These are phyloP conservation scores for Cokeromyces recurvatus DNA, from an alignment of 371 early-diverging fungal species.

Conservation along the genomic window DNA sequence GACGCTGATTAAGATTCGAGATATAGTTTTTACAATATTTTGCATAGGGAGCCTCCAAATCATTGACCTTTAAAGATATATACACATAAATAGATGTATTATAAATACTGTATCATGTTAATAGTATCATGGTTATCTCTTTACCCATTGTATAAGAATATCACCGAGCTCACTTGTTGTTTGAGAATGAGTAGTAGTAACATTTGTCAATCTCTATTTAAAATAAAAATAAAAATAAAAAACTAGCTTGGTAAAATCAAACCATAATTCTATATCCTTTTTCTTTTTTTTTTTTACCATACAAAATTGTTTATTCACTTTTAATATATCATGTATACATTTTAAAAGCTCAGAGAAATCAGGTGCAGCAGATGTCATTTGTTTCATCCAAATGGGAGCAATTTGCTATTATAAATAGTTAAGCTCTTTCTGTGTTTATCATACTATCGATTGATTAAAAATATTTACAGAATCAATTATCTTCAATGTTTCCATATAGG, in stretches of 20 bases:
- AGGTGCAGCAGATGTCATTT: slow-evolving; percentile 38
- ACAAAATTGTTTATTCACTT: slow-evolving; percentile 44
- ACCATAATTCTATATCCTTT: too few relatives aligned
- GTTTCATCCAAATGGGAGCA: slow-evolving; percentile 48
- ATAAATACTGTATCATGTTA: too few relatives aligned
- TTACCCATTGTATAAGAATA: slow-evolving; percentile 48
- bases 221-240: too few relatives aligned
- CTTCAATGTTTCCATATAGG: slow-evolving; percentile 37
- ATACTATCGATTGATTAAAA: background rate
- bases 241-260: too few relatives aligned
- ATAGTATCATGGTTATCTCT: too few relatives aligned
- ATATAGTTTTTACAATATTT: slow-evolving; percentile 39
- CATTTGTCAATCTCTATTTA: slow-evolving; percentile 26
- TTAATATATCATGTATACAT: slow-evolving; percentile 31
- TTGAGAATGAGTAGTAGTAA: slow-evolving; percentile 27
- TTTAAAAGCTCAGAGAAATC: slow-evolving; percentile 45
- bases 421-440: too few relatives aligned
- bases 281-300: slow-evolving; percentile 28
- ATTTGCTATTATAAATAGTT: slow-evolving; percentile 31
- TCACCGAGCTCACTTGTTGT: slow-evolving; percentile 35
- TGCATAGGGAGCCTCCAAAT: slow-evolving; percentile 50
- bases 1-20: slow-evolving; percentile 29
- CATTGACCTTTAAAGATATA: slow-evolving; percentile 36
- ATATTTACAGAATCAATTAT: slow-evolving; percentile 43
- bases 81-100: too few relatives aligned